Evolutionary conservation across 768 basidiomycete species (phyloP).

Genomic region (Leccinum fibrillosum): DNA sequence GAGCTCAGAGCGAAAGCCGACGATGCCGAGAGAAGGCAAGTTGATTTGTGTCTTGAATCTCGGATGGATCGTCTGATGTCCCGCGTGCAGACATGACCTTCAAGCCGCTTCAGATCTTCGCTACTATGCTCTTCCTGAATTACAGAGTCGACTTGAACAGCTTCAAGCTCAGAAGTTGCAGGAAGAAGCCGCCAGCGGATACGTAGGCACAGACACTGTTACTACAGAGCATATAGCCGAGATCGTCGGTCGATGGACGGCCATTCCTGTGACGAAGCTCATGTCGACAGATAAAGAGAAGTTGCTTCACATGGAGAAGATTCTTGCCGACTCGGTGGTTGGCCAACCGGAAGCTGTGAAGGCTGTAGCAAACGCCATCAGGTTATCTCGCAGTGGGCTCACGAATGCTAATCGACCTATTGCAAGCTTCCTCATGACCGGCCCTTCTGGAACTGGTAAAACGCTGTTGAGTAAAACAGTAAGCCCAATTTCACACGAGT

Average conservation of each 20-base stretch:
- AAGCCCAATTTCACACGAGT: slow-evolving; percentile 26
- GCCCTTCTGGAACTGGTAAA: slow-evolving; percentile 91
- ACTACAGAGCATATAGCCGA: slow-evolving; percentile 90
- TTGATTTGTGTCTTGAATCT: not conserved
- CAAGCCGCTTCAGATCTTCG: slow-evolving; percentile 82
- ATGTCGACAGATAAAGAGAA: slow-evolving; percentile 92
- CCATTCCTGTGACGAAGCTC: slow-evolving; percentile 83
- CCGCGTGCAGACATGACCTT: slow-evolving; percentile 54
- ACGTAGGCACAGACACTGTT: slow-evolving; percentile 62
- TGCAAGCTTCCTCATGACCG: slow-evolving; percentile 89
- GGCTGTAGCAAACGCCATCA: slow-evolving; percentile 91
- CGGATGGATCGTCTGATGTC: not conserved
- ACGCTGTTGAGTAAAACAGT: slow-evolving; percentile 88
- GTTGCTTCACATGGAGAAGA: slow-evolving; percentile 80
- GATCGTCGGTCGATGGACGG: slow-evolving; percentile 92
- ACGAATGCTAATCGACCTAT: slow-evolving; percentile 83
- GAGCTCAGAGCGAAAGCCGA: slow-evolving; percentile 89
- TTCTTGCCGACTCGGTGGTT: slow-evolving; percentile 72
- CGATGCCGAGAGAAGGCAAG: slow-evolving; percentile 84
- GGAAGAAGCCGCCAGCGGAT: slow-evolving; percentile 58
- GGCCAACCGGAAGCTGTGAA: slow-evolving; percentile 91
- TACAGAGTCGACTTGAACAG: slow-evolving; percentile 66
- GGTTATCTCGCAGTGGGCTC: slow-evolving; percentile 92
- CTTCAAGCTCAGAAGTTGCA: slow-evolving; percentile 73
- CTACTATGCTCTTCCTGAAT: slow-evolving; percentile 90